These are phyloP conservation scores for Thraustotheca clavata DNA, from an alignment of 352 stramenopile species.

Conservation along the genomic window DNA sequence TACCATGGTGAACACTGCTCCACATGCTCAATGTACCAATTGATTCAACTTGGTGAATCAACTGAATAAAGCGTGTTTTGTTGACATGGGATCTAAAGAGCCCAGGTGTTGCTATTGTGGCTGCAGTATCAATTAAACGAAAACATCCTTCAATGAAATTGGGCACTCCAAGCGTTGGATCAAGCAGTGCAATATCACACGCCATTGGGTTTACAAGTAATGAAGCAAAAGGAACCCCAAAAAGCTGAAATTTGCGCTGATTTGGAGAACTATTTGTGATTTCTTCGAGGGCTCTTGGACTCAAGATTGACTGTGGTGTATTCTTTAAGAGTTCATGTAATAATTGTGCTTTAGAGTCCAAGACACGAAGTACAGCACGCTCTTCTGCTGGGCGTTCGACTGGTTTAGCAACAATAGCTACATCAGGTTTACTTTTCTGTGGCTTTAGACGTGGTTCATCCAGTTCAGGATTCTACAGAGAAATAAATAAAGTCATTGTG, in stretches of 20 bases:
- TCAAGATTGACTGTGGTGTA: slow-evolving; percentile 3
- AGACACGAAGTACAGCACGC: background rate
- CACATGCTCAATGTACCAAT: slow-evolving; percentile 11
- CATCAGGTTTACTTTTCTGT: no score
- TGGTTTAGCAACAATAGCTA: no score
- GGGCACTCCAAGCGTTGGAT: slow-evolving; percentile 2
- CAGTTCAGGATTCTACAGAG: background rate
- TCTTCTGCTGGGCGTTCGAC: no score
- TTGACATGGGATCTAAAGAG: slow-evolving; percentile 14
- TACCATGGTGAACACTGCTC: slow-evolving; percentile 18
- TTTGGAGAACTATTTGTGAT: background rate
- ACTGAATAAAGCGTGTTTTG: background rate
- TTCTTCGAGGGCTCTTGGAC: background rate
- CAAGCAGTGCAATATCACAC: background rate
- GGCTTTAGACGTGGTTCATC: no score
- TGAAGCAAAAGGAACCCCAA: background rate
- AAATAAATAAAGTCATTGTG: no score
- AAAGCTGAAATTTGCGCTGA: background rate
- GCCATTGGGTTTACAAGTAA: background rate
- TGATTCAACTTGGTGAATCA: slow-evolving; percentile 1
- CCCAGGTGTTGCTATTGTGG: background rate
- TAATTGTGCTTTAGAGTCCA: slow-evolving; percentile 4
- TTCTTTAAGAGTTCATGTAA: slow-evolving; percentile 4
- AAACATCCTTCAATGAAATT: slow-evolving; percentile 20
- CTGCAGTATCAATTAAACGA: slow-evolving; percentile 10